phyloP scores from a whole-genome alignment of 306 rosid species.

The Corylus heterophylla region DNA sequence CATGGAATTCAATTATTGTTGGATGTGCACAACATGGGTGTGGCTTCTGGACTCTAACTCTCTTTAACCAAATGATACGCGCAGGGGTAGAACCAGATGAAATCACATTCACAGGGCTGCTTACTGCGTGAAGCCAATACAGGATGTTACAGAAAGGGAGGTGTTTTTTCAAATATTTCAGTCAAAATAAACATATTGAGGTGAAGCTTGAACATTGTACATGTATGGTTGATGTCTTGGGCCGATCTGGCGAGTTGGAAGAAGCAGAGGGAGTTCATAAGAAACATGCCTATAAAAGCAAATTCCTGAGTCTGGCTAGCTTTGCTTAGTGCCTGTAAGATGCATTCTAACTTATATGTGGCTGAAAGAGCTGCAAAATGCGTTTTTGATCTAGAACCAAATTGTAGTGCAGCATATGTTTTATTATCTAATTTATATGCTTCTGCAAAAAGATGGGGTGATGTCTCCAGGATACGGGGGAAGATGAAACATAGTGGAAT shows the following conservation, averaged over 20 bases:
- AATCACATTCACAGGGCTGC: slow-evolving; percentile 77
- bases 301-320: slow-evolving; percentile 65
- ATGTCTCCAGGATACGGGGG: slow-evolving; percentile 57
- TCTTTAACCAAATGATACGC: slow-evolving; percentile 65
- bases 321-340: slow-evolving; percentile 66
- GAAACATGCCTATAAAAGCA: slow-evolving; percentile 57
- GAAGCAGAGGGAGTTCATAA: slow-evolving; percentile 68
- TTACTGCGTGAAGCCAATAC: slow-evolving; percentile 78
- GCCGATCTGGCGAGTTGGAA: slow-evolving; percentile 70
- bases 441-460: slow-evolving; percentile 67
- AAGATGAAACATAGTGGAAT: slow-evolving; percentile 62
- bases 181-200: slow-evolving; percentile 31
- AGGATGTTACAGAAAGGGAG: slow-evolving; percentile 78
- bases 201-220: slow-evolving; percentile 70
- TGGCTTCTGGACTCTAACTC: slow-evolving; percentile 56
- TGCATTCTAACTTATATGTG: slow-evolving; percentile 59
- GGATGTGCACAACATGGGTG: slow-evolving; percentile 84
- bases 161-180: slow-evolving; percentile 53
- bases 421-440: slow-evolving; percentile 78
- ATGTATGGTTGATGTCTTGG: slow-evolving; percentile 79
- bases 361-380: slow-evolving; percentile 68
- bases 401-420: slow-evolving; percentile 65
- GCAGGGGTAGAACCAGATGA: slow-evolving; percentile 57
- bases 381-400: slow-evolving; percentile 55
- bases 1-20: slow-evolving; percentile 73